A percentile compares a stretch with the other conserved stretches of the same genome.
These are phyloP conservation scores for Biscutella laevigata DNA, from an alignment of 441 rosid species.

Conservation along the genomic window DNA sequence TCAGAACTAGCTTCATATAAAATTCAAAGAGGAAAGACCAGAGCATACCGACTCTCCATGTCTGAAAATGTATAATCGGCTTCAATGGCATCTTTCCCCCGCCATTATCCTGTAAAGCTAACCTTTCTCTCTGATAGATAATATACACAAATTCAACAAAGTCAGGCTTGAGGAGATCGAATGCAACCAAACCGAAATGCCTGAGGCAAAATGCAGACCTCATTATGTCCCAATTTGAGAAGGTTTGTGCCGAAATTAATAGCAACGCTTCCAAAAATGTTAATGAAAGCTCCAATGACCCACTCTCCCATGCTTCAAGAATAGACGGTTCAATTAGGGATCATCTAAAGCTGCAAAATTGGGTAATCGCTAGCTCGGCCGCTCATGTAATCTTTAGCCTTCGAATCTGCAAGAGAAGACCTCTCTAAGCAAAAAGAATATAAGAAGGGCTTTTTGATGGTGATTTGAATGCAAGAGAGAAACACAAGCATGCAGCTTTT, in stretches of 20 bases:
- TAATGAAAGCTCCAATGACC: slow-evolving; percentile 94
- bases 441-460: background rate
- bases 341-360: slow-evolving; percentile 26
- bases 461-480: background rate
- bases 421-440: slow-evolving; percentile 3
- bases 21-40: slow-evolving; percentile 15
- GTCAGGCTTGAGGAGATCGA: background rate
- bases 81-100: slow-evolving; percentile 68
- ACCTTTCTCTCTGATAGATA: slow-evolving; percentile 61
- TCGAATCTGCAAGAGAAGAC: slow-evolving; percentile 16
- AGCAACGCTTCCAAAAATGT: slow-evolving; percentile 90
- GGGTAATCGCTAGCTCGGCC: slow-evolving; percentile 16
- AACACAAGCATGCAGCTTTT: slow-evolving; percentile 6
- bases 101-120: slow-evolving; percentile 44
- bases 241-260: slow-evolving; percentile 97
- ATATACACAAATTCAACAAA: slow-evolving; percentile 5
- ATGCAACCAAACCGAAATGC: background rate
- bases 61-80: slow-evolving; percentile 75
- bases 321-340: slow-evolving; percentile 15
- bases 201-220: slow-evolving; percentile 38
- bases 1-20: slow-evolving; percentile 10
- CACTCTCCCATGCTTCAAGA: slow-evolving; percentile 84
- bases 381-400: slow-evolving; percentile 5
- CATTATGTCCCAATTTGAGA: slow-evolving; percentile 90
- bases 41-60: slow-evolving; percentile 90